Base-by-base conservation (phyloP, 768 basidiomycete species). In the Asterophora parasitica region DNA sequence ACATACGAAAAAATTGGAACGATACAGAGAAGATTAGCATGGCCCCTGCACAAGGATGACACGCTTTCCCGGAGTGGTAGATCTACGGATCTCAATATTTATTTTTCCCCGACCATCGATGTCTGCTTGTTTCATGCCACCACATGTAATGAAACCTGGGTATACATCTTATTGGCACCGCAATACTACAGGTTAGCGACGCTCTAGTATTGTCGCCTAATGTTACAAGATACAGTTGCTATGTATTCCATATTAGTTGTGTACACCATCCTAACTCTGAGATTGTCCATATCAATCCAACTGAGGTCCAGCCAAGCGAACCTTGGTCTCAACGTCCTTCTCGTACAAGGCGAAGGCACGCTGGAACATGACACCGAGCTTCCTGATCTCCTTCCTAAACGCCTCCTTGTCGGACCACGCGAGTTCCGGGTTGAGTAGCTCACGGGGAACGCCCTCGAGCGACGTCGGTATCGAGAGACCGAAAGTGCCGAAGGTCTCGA, bases 21-120 rank as follows among this genome's bases (percentile, higher is more conserved):
- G 88, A 94, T 95, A 93, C 92, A 93, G 92, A 95, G 92, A 94
- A 95, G 93, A 94, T 95, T 93, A 94, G 92, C 92, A 96, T 95
- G 91, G 93, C 92, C 93, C 93, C 93, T 95, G 93, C 93, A 95
- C 92, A 95, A 94, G 92, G 92, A 94, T 94, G 93, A 94, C 92
- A 93, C 89, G 88, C 87, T 91, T 87, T 87, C 79, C 83, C 85
- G 84, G 86, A 88, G 85, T 87, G 85, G 85, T 85, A 85, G 76
- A 76, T 50, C 68, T 70, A 69, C 65, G 68, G 67, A 55, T 68
- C 66, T 70, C 68, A 70, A 69, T 68, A 69, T 69, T 69, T 69
- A 69, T 69, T 66, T 61, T 64, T n/a, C n/a, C n/a, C n/a, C n/a
- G n/a, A n/a, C n/a, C n/a, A n/a, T n/a, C n/a, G n/a, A n/a, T n/a